These are phyloP conservation scores for Yamadazyma dushanensis DNA, from an alignment of 1,139 yeast species.

Conservation along the genomic window DNA sequence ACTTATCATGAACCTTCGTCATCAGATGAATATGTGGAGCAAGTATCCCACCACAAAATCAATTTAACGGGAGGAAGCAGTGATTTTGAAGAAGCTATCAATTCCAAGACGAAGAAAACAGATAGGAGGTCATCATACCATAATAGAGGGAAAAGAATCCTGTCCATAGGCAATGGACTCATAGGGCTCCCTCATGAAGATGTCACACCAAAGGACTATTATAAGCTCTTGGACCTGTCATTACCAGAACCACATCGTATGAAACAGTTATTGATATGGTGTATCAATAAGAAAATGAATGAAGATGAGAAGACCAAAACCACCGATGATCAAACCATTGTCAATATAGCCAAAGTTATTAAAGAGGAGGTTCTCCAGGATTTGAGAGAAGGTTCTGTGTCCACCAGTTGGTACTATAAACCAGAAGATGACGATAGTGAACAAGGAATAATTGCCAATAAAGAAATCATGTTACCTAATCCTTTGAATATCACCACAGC, in stretches of 20 bases:
- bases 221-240: slow-evolving; percentile 60
- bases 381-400: slow-evolving; percentile 55
- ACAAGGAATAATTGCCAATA: slow-evolving; percentile 19
- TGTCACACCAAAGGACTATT: slow-evolving; percentile 56
- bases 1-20: slow-evolving; percentile 6
- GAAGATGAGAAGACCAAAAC: slow-evolving; percentile 32
- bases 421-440: slow-evolving; percentile 22
- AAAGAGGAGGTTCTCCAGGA: slow-evolving; percentile 65
- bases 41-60: slow-evolving; percentile 30
- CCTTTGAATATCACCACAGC: slow-evolving; percentile 55
- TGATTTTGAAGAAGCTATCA: slow-evolving; percentile 5
- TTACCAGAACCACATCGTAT: slow-evolving; percentile 73
- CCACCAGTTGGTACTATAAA: slow-evolving; percentile 67
- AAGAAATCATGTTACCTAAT: slow-evolving; percentile 48
- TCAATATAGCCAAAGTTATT: slow-evolving; percentile 60
- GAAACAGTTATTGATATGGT: slow-evolving; percentile 72
- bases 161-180: slow-evolving; percentile 75
- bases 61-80: slow-evolving; percentile 14
- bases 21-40: slow-evolving; percentile 30
- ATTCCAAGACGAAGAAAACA: slow-evolving; percentile 8
- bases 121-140: slow-evolving; percentile 51
- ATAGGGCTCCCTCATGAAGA: slow-evolving; percentile 68
- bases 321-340: slow-evolving; percentile 38
- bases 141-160: slow-evolving; percentile 68
- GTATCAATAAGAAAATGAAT: slow-evolving; percentile 52